Conservation (phyloP, 371 early-diverging fungal species). For the Chytridium lagenaria region DNA sequence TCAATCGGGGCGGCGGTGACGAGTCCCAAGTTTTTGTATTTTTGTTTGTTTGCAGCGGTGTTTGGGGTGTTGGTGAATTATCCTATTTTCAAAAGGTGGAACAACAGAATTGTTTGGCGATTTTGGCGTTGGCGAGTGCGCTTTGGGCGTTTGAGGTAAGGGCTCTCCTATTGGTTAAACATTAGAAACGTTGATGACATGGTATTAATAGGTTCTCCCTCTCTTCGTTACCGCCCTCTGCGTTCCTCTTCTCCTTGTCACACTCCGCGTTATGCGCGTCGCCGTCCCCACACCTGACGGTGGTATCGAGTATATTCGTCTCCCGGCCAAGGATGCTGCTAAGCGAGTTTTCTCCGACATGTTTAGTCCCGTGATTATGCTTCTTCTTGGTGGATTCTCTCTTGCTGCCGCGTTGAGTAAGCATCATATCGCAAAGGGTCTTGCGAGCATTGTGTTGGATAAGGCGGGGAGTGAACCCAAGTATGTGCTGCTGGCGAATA, state of each 20-base stretch:
- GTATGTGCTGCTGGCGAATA: conserved; percentile 85
- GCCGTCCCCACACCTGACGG: conserved; percentile 50
- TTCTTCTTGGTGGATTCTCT: conserved; percentile 94
- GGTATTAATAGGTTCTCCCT: conserved; percentile 73
- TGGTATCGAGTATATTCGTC: conserved; percentile 37
- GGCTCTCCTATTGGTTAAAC: background rate
- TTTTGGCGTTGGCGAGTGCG: conserved; percentile 83
- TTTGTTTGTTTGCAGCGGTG: conserved; percentile 22
- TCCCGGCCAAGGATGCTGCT: conserved; percentile 74
- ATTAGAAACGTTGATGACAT: conserved; percentile 8
- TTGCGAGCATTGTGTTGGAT: conserved; percentile 88
- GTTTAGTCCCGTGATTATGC: conserved; percentile 95
- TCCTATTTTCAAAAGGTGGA: conserved; percentile 39
- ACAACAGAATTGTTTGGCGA: conserved; percentile 76
- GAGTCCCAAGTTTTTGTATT: conserved; percentile 15
- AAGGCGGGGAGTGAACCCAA: conserved; percentile 86
- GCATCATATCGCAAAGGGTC: conserved; percentile 88
- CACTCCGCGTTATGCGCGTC: conserved; percentile 79
- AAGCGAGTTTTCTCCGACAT: conserved; percentile 85
- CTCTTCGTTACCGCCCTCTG: conserved; percentile 90
- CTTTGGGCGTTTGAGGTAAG: conserved; percentile 92
- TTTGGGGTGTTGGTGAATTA: conserved; percentile 31
- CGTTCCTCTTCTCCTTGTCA: conserved; percentile 86
- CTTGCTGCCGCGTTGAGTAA: conserved; percentile 92
- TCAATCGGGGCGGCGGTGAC: background rate